A percentile compares a stretch with the other conserved stretches of the same genome.
Conservation (phyloP, 2,329 filamentous ascomycete genomes). For the Herpotrichia juniperi region DNA sequence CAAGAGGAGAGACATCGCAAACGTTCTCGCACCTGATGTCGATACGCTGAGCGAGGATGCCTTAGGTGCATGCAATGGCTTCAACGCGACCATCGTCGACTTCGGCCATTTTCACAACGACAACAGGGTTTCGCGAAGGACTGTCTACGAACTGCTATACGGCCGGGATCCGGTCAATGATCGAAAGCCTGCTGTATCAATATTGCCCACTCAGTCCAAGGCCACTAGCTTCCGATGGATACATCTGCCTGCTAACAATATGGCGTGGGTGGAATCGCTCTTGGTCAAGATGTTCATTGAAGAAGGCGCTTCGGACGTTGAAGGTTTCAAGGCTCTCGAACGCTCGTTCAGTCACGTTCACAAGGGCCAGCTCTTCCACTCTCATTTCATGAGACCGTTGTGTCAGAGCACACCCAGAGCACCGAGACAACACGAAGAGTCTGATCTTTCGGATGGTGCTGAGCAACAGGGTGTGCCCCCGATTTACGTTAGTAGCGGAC, state of each 20-base stretch:
- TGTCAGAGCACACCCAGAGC: constrained; percentile 56
- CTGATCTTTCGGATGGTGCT: constrained; percentile 39
- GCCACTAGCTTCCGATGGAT: constrained; percentile 53
- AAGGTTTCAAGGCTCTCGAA: constrained; percentile 67
- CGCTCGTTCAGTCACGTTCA: constrained; percentile 68
- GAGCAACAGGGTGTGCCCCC: constrained; percentile 35
- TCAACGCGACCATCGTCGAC: constrained; percentile 48
- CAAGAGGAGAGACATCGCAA: constrained; percentile 49
- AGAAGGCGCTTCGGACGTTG: constrained; percentile 65
- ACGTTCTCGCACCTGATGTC: constrained; percentile 48
- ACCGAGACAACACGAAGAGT: constrained; percentile 37
- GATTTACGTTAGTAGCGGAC: constrained; percentile 26
- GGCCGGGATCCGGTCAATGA: constrained; percentile 38
- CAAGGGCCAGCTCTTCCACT: constrained; percentile 63
- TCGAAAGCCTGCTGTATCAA: constrained; percentile 41
- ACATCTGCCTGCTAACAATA: constrained; percentile 56
- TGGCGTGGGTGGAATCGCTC: constrained; percentile 67
- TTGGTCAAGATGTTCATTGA: constrained; percentile 70
- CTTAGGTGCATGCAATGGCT: constrained; percentile 42
- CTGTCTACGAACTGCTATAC: constrained; percentile 45
- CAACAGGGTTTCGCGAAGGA: constrained; percentile 37
- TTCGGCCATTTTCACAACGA: constrained; percentile 46
- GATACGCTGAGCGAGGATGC: constrained; percentile 43
- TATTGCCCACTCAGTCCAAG: constrained; percentile 48
- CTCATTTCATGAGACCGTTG: constrained; percentile 66